Evolutionary conservation across 2,329 filamentous ascomycete genomes (phyloP), one percentile per base, ranked within the genome.

Genomic region (Alternaria novae-zelandiae): DNA sequence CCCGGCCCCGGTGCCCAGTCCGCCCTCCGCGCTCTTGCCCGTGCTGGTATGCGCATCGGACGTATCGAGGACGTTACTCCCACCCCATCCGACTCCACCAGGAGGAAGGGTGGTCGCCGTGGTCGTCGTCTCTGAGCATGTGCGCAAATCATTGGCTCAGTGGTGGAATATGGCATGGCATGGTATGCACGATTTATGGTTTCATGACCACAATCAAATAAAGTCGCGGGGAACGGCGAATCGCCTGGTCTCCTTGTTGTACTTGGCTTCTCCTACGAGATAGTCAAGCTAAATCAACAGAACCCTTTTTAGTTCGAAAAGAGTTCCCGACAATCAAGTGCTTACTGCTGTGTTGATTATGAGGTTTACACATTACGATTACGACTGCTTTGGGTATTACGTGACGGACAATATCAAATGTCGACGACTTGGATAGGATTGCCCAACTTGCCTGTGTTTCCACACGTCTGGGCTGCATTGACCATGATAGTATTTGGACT

Each of bases 71-170:
- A 99, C 84, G 96, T 99, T 73, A 99, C 96, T 79, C 96, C 96
- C 80, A 99, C 96, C 68, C 96, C 96, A 79, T 99, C 96, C 85
- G 96, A 99, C 87, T 97, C 93, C 84, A 99, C 96, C 82, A 93
- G 96, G 87, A 94, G 95, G 88, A 99, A 99, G 94, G 96, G 96
- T 88, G 96, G 96, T 97, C 94, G 96, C 87, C 95, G 96, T 92
- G 96, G 96, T 98, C 96, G 96, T 88, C 95, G 96, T 97, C 92
- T 99, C 86, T 99, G 88, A 92, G 86, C 83, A 80, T 82, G 70
- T 83, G 78, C 79, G 71, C 60, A 68, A 70, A 64, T 66, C 79
- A 79, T 81, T 80, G 81, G 70, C 71, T 69, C 70, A 67, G 65
- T 74, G 70, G 66, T 74, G 73, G 70, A 67, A 65, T 67, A 69